Evolutionary conservation across 139 green algal genomes (phyloP), one percentile per base, ranked within the genome.

Genomic region (Astrephomene gubernaculifera): DNA sequence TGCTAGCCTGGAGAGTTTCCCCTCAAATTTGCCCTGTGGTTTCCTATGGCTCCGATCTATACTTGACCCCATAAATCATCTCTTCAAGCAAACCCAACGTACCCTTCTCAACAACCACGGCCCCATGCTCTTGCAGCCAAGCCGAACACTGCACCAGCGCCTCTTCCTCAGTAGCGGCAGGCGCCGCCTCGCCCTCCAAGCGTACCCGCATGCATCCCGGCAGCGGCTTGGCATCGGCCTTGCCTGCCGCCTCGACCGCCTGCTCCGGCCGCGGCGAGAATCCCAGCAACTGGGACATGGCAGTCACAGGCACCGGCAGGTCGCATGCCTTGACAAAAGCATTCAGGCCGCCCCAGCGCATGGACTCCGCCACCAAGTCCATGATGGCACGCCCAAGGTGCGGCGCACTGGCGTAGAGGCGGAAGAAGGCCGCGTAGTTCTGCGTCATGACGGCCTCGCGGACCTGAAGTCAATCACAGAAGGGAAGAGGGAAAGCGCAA

Each of bases 311-410:
- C 61, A 97, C 21, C 0, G 63, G 52, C 31, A 94, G 89, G 75
- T 92, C 91, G 87, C 91, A 94, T 1, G 90, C 90, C 29, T 90
- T 93, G 45, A 92, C 87, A 38, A 94, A 64, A 5, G 83, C 67
- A 43, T 90, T 92, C 29, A 96, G 83, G 19, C 87, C 88, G 17
- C 72, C 71, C 78, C 88, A 97, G 25, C 94, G 87, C 71, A 97
- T 45, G 29, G 45, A 44, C 52, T 70, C 72, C 4, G 92, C 88
- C 10, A 83, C 78, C 33, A 94, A 75, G 71, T 98, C 95, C 88
- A 98, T 90, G 43, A 98, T 89, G 1, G 92, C 91, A 17, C 94
- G 86, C 10, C 92, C 90, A 14, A 98, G 86, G 38, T 87, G 82
- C 25, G 95, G 94, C 19, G 94, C 93, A 0, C 52, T 38, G 2